phyloP scores from a whole-genome alignment of 1,284 basidiomycete genomes.

The Blastosporella zonata region DNA sequence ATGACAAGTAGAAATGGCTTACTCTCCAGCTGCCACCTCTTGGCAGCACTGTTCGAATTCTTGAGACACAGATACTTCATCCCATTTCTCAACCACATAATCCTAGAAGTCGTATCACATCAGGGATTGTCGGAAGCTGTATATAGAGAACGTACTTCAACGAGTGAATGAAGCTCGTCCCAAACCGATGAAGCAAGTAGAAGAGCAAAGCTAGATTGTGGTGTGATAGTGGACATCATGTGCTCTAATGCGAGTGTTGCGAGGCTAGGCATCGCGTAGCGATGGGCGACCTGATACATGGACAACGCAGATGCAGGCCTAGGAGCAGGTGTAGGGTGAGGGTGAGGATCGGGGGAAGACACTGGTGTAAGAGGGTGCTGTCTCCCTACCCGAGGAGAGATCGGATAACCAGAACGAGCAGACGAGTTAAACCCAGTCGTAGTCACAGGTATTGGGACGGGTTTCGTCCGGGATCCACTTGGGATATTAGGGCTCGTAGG shows the following conservation, averaged over 20 bases:
- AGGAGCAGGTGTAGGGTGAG: slow-evolving; percentile 65
- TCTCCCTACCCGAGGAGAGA: slow-evolving; percentile 41
- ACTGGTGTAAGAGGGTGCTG: slow-evolving; percentile 31
- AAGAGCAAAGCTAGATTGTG: slow-evolving; percentile 67
- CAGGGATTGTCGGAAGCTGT: neutral
- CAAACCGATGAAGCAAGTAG: slow-evolving; percentile 65
- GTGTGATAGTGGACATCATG: slow-evolving; percentile 72
- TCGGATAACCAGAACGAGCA: slow-evolving; percentile 37
- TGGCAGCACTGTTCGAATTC: slow-evolving; percentile 69
- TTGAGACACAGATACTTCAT: slow-evolving; percentile 57
- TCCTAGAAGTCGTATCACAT: slow-evolving; percentile 37
- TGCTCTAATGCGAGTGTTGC: slow-evolving; percentile 70
- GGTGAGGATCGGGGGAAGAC: slow-evolving; percentile 63
- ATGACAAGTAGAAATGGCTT: slow-evolving; percentile 28
- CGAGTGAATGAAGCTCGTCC: slow-evolving; percentile 61
- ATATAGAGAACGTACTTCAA: slow-evolving; percentile 42
- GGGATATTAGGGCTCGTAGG: slow-evolving; percentile 12
- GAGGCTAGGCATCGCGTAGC: slow-evolving; percentile 70
- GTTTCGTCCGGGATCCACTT: slow-evolving; percentile 34
- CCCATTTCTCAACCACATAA: slow-evolving; percentile 69
- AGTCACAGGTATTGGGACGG: slow-evolving; percentile 36
- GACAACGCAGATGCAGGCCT: slow-evolving; percentile 70
- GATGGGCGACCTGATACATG: slow-evolving; percentile 79
- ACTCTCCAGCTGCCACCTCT: slow-evolving; percentile 71
- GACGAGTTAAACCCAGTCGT: slow-evolving; percentile 31